Percentiles rank a stretch among this genome's conserved stretches.
Conservation (phyloP, 164 flowering plant species). For the Vitis amurensis region DNA sequence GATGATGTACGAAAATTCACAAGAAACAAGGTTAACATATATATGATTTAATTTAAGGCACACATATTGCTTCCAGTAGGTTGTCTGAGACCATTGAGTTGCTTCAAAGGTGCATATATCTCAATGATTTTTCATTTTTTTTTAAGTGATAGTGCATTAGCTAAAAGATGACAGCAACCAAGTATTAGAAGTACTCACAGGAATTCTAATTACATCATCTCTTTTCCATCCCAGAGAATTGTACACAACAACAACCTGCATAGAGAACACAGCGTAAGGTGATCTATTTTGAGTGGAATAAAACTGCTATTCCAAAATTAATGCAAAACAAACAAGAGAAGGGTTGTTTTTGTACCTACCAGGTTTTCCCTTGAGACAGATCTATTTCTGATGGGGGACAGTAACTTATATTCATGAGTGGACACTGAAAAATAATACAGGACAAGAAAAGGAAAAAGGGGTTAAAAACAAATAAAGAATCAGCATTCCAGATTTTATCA, state of each 20-base stretch:
- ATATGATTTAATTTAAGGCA: not conserved
- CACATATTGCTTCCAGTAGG: too few relatives aligned
- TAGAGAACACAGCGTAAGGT: constrained; percentile 9
- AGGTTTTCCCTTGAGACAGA: constrained; percentile 36
- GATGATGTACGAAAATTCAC: too few relatives aligned
- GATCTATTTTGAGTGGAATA: not conserved
- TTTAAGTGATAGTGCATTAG: too few relatives aligned
- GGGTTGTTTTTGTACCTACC: constrained; percentile 32
- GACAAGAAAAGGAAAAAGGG: not conserved
- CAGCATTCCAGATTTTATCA: too few relatives aligned
- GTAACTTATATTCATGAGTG: constrained; percentile 46
- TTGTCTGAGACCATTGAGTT: too few relatives aligned
- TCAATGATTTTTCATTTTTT: too few relatives aligned
- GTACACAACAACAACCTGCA: constrained; percentile 72
- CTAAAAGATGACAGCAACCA: not conserved
- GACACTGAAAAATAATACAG: constrained; percentile 31
- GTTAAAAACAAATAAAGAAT: too few relatives aligned
- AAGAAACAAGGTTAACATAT: not conserved
- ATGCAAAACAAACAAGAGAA: constrained; percentile 7
- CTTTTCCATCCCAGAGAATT: constrained; percentile 95
- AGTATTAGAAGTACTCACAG: constrained; percentile 52
- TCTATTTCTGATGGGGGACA: constrained; percentile 47
- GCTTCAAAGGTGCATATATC: too few relatives aligned
- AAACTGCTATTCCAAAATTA: not conserved
- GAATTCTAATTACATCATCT: constrained; percentile 71